Evolutionary conservation across 2,329 filamentous ascomycete species (phyloP).

Genomic region (Exophiala sp.): DNA sequence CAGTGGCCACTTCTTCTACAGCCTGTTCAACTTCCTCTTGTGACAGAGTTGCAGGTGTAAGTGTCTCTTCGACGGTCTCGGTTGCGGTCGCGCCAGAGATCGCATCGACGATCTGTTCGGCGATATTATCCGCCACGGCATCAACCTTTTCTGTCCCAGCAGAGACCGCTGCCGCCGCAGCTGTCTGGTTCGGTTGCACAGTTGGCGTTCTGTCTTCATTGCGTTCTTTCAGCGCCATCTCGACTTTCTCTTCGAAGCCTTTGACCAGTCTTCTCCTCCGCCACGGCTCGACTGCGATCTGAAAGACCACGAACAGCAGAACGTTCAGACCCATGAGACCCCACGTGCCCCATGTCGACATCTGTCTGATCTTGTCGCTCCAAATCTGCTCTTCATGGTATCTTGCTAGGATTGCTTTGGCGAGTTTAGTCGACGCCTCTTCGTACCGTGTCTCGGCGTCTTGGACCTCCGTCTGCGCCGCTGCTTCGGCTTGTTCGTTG

Average conservation of each 20-base stretch:
- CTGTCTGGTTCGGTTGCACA: conserved; percentile 14
- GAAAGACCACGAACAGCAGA: conserved; percentile 76
- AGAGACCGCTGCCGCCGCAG: conserved; percentile 8
- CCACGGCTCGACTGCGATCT: conserved; percentile 93
- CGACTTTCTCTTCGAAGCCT: conserved; percentile 76
- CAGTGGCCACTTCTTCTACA: conserved; percentile 10
- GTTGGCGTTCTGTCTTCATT: conserved; percentile 1
- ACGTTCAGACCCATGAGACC: conserved; percentile 97
- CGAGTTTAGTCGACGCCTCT: conserved; percentile 69
- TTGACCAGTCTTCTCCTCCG: conserved; percentile 73
- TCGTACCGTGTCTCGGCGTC: conserved; percentile 77
- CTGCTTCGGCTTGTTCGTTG: conserved; percentile 78
- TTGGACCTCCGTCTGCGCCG: conserved; percentile 67
- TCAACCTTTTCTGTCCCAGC: conserved; percentile 13
- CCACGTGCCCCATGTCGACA: conserved; percentile 98
- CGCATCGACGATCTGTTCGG: conserved; percentile 21
- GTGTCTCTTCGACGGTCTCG: background rate
- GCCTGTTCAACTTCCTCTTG: conserved; percentile 17
- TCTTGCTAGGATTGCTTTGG: conserved; percentile 77
- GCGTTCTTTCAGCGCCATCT: conserved; percentile 66
- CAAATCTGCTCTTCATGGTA: conserved; percentile 99
- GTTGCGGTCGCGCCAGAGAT: conserved; percentile 12
- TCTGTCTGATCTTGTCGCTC: conserved; percentile 94
- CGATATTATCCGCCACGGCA: conserved; percentile 23
- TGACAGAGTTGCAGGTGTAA: conserved; percentile 2